Evolutionary conservation across 2,329 filamentous ascomycete species (phyloP).

Genomic region (Colletotrichum gloeosporioides): DNA sequence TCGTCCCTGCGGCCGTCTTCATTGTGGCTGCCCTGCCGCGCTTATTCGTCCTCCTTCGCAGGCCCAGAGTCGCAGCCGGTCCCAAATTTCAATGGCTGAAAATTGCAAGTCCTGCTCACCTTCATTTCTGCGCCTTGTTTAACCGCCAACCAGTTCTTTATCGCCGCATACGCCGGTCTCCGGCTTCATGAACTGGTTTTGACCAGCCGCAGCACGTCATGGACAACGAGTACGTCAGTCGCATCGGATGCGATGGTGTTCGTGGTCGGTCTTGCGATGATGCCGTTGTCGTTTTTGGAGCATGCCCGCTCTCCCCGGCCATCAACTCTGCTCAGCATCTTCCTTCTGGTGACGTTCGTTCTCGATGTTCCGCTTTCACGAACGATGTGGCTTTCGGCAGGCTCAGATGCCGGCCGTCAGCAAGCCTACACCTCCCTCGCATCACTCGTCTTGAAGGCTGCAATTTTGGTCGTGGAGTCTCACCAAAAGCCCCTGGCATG

Average conservation of each 20-base stretch:
- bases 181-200: not conserved
- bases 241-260: conserved; percentile 32
- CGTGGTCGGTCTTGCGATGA: conserved; percentile 29
- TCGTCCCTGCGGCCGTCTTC: conserved; percentile 47
- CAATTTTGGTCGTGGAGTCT: conserved; percentile 26
- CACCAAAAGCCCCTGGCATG: conserved; percentile 21
- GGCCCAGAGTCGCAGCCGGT: conserved; percentile 39
- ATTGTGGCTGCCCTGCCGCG: conserved; percentile 38
- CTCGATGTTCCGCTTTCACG: not conserved
- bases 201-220: not conserved
- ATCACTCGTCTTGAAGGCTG: conserved; percentile 21
- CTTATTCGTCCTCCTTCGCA: conserved; percentile 33
- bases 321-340: conserved; percentile 13
- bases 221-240: not conserved
- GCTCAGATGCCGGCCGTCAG: not conserved
- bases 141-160: not conserved
- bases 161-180: not conserved
- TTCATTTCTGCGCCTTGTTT: not conserved
- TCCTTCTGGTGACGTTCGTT: not conserved
- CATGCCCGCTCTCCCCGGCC: conserved; percentile 30
- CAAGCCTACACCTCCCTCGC: conserved; percentile 20
- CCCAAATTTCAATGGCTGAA: conserved; percentile 32
- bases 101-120: not conserved
- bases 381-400: conserved; percentile 1
- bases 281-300: conserved; percentile 34